A percentile compares a stretch with the other conserved stretches of the same genome.
Evolutionary conservation across 768 basidiomycete species (phyloP).

Genomic region (Leccinum sublutescens): DNA sequence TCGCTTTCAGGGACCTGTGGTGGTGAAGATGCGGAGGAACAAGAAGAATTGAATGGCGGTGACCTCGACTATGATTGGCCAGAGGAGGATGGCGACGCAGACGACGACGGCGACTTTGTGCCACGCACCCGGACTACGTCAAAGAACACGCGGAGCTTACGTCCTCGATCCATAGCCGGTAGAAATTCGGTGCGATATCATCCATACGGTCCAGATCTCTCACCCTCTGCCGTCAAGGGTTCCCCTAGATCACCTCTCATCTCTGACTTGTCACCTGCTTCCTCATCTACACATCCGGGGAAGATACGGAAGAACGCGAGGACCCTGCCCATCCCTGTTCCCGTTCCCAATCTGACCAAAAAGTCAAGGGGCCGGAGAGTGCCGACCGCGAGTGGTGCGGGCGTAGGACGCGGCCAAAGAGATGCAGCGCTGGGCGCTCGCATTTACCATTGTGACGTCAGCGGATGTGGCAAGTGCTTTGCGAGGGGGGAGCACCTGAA

Average conservation of each 20-base stretch:
- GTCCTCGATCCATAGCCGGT: slow-evolving; percentile 34
- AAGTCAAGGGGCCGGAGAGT: slow-evolving; percentile 69
- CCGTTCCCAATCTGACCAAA: slow-evolving; percentile 68
- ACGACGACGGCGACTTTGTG: slow-evolving; percentile 35
- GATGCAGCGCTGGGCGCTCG: slow-evolving; percentile 42
- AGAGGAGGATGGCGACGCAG: slow-evolving; percentile 31
- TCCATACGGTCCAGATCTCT: slow-evolving; percentile 28
- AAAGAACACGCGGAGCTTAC: slow-evolving; percentile 38
- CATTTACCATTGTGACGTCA: slow-evolving; percentile 73
- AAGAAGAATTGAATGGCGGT: slow-evolving; percentile 21
- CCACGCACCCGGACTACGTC: slow-evolving; percentile 33
- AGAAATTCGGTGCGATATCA: slow-evolving; percentile 35
- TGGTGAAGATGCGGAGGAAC: slow-evolving; percentile 28
- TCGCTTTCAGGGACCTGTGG: slow-evolving; percentile 22
- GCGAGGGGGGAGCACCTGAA: slow-evolving; percentile 88
- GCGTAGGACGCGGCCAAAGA: slow-evolving; percentile 29
- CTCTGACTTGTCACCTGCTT: slow-evolving; percentile 30
- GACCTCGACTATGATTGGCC: slow-evolving; percentile 31
- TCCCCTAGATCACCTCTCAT: slow-evolving; percentile 33
- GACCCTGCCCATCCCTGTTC: slow-evolving; percentile 53
- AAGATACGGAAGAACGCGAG: slow-evolving; percentile 37
- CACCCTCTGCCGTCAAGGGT: slow-evolving; percentile 31
- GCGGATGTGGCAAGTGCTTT: slow-evolving; percentile 86
- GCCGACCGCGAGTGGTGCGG: slow-evolving; percentile 45
- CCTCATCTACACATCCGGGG: slow-evolving; percentile 23